Evolutionary conservation across 1,284 basidiomycete genomes (phyloP), one percentile per base, ranked within the genome.

Genomic region (Apiotrichum montevideense): DNA sequence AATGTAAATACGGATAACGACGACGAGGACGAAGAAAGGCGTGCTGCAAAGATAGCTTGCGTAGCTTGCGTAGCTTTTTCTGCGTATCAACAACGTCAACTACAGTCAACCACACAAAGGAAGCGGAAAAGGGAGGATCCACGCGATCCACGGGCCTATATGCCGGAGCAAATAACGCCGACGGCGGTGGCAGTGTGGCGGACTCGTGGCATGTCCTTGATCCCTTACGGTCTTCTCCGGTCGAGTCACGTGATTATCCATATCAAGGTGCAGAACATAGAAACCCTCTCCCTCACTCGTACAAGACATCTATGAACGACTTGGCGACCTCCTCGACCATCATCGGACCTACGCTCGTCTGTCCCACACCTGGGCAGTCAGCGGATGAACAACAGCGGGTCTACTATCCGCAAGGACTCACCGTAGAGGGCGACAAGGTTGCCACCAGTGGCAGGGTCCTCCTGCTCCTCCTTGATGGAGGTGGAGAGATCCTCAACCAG

Each of bases 401-500:
- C 21, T 21, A 6, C 33, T 10, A 34, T 44, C 32, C 34, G 37
- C 14, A 41, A 2, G 6, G 14, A 80, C 87, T 62, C 66, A 91
- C 90, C 92, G 73, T 95, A 94, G 4, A 95, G 70, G 14, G 86
- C 82, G 3, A 94, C 89, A 88, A 95, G 90, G 43, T 84, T 83
- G 7, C 92, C 92, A 65, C 84, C 59, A 15, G 52, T 51, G 6
- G 51, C 54, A 80, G 39, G 61, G 81, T 84, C 52, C 79, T 78
- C 6, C 75, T 92, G 92, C 62, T 97, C 80, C 67, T 95, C 90
- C 14, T 81, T 79, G 56, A 98, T 81, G 64, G 93, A 87, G 45
- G 81, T 65, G 10, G 51, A 64, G n/a, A 78, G 82, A 63, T 92
- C 88, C 40, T 87, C 84, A 48, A 86, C 44, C 33, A 77, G 63